Conservation (phyloP, 1,284 basidiomycete species). For the Cutaneotrichosporon daszewskae region DNA sequence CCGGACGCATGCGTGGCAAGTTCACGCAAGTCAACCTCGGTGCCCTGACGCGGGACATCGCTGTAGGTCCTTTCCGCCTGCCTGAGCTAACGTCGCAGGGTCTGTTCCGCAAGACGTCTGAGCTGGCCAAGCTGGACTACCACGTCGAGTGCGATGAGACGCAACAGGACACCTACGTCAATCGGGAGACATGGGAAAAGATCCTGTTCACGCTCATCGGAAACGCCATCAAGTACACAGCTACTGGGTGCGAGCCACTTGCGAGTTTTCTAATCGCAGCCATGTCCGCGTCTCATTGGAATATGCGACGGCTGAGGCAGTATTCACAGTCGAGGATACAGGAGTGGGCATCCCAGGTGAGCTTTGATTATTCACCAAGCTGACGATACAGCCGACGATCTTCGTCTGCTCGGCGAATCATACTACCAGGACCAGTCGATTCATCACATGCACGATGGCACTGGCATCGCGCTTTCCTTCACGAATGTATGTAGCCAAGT, state of each 20-base stretch:
- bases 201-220: conserved; percentile 41
- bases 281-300: conserved; percentile 25
- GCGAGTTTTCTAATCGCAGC: not conserved
- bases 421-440: conserved; percentile 43
- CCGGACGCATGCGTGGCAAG: conserved; percentile 38
- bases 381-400: conserved; percentile 26
- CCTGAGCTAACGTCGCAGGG: conserved; percentile 14
- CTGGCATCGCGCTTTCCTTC: conserved; percentile 45
- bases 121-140: conserved; percentile 36
- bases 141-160: conserved; percentile 42
- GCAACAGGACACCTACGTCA: conserved; percentile 39
- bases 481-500: conserved; percentile 15
- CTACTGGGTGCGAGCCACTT: conserved; percentile 19
- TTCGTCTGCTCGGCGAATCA: conserved; percentile 40
- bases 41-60: conserved; percentile 44
- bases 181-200: conserved; percentile 50
- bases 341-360: conserved; percentile 47
- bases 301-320: conserved; percentile 25
- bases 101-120: conserved; percentile 42
- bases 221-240: conserved; percentile 48
- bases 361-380: not conserved
- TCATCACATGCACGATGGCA: conserved; percentile 44
- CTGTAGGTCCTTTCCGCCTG: conserved; percentile 16
- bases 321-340: conserved; percentile 43
- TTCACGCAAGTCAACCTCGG: conserved; percentile 46